These are phyloP conservation scores for Diaporthe aspalathi DNA, from an alignment of 2,329 filamentous ascomycete genomes.

Conservation along the genomic window DNA sequence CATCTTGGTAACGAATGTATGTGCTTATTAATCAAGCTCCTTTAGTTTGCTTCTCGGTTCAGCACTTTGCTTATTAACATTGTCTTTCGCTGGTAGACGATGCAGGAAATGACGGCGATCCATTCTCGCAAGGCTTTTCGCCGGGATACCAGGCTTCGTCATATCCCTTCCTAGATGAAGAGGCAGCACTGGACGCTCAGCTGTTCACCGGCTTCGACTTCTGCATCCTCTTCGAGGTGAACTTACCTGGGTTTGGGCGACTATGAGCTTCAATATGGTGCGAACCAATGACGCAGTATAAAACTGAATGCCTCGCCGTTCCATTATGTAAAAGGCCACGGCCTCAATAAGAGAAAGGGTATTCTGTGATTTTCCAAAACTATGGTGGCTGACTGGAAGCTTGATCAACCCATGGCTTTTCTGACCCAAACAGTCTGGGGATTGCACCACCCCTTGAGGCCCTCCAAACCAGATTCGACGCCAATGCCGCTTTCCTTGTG, in stretches of 20 bases:
- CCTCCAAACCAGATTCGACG: slow-evolving; percentile 55
- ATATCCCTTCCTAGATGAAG: background rate
- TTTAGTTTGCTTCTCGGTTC: no score
- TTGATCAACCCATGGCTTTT: no score
- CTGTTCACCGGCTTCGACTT: background rate
- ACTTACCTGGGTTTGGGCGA: background rate
- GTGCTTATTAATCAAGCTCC: background rate
- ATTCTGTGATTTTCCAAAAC: background rate
- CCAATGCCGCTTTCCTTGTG: slow-evolving; percentile 65
- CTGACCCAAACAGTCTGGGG: slow-evolving; percentile 21
- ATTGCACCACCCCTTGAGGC: slow-evolving; percentile 50
- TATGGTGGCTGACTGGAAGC: no score
- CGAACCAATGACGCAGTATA: no score
- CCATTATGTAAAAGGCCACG: no score
- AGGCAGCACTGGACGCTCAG: background rate
- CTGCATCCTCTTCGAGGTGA: background rate
- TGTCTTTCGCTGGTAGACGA: background rate
- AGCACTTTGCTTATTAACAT: background rate
- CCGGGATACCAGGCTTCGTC: background rate
- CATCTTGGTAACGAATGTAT: background rate
- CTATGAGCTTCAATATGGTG: background rate
- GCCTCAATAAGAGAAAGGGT: no score
- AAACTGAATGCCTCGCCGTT: no score
- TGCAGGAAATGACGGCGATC: background rate
- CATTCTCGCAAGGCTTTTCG: background rate